phyloP scores from a whole-genome alignment of 2,329 filamentous ascomycete species.

The Allantophomopsis lycopodina region DNA sequence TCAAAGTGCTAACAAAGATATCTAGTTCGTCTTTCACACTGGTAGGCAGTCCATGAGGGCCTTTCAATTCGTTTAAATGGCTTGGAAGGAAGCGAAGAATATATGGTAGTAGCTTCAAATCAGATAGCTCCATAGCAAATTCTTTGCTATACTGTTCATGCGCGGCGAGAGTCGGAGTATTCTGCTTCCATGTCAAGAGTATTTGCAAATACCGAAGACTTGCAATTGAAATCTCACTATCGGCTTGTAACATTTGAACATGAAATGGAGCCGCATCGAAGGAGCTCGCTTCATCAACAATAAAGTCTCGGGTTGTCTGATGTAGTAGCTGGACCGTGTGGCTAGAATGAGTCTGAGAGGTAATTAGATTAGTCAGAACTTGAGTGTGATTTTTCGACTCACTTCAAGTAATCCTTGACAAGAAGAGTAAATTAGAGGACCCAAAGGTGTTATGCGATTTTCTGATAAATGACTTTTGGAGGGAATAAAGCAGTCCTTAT shows the following conservation, averaged over 20 bases:
- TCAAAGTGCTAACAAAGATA: background rate
- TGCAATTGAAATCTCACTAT: background rate
- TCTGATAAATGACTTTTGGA: background rate
- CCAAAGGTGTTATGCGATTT: background rate
- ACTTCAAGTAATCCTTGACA: conserved; percentile 1
- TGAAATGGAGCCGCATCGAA: background rate
- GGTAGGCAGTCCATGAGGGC: background rate
- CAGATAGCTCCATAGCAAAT: background rate
- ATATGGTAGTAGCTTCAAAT: background rate
- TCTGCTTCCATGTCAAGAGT: background rate
- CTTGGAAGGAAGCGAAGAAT: background rate
- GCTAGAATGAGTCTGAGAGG: background rate
- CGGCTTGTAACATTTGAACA: background rate
- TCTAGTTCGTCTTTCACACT: background rate
- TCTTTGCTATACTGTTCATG: background rate
- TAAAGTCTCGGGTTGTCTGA: conserved; percentile 2
- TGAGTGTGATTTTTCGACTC: background rate
- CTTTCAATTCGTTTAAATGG: background rate
- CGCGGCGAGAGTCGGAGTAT: background rate
- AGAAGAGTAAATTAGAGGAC: background rate
- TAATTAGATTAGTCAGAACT: background rate
- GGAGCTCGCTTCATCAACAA: background rate
- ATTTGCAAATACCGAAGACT: background rate
- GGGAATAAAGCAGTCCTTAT: background rate
- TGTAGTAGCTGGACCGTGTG: conserved; percentile 2